Evolutionary conservation across 2,329 filamentous ascomycete species (phyloP).

Genomic region (Botrytis medusae): DNA sequence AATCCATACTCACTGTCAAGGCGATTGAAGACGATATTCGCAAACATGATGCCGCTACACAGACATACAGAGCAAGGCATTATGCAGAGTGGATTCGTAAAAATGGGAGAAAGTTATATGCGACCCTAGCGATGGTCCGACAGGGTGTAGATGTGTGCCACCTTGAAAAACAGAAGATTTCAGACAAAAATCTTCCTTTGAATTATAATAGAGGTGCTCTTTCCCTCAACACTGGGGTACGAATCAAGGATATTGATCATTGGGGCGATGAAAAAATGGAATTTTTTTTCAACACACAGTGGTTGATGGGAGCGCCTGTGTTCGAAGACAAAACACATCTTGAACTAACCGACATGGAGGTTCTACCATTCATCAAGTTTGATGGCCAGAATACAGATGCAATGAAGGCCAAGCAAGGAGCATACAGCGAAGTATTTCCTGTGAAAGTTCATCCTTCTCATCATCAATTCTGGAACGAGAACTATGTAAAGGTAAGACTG

Average conservation of each 20-base stretch:
- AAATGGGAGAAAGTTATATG: conserved; percentile 23
- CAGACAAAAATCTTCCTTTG: conserved; percentile 28
- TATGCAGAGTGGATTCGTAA: conserved; percentile 14
- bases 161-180: conserved; percentile 23
- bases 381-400: neutral
- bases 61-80: neutral
- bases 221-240: neutral
- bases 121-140: neutral
- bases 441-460: conserved; percentile 31
- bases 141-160: conserved; percentile 19
- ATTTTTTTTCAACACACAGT: conserved; percentile 28
- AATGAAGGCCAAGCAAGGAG: conserved; percentile 26
- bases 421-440: conserved; percentile 30
- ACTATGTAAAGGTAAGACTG: neutral
- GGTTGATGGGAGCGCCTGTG: conserved; percentile 29
- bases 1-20: conserved; percentile 23
- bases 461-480: conserved; percentile 26
- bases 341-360: conserved; percentile 21
- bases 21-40: conserved; percentile 23
- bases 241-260: conserved; percentile 19
- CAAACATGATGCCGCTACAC: conserved; percentile 1
- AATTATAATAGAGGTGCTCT: neutral
- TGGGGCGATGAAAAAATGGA: conserved; percentile 26
- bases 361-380: conserved; percentile 29
- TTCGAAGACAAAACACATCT: conserved; percentile 24